Evolutionary conservation across 306 rosid species (phyloP).

Genomic region (Quercus agrifolia): DNA sequence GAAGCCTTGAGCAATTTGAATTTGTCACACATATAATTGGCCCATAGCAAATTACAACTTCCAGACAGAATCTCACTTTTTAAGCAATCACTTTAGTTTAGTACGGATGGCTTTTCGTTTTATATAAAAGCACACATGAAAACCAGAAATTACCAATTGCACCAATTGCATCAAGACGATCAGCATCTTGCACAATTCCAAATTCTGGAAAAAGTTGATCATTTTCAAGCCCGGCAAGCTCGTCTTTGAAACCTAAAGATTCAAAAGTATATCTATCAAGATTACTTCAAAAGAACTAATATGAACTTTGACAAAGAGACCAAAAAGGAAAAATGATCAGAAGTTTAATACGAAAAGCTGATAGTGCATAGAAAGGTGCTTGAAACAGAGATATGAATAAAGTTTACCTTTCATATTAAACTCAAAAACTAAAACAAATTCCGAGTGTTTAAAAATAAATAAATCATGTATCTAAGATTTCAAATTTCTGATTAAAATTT

Average conservation of each 20-base stretch:
- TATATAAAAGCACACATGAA: background rate
- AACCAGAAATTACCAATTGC: constrained; percentile 66
- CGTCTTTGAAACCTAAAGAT: constrained; percentile 84
- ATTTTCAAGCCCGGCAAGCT: constrained; percentile 50
- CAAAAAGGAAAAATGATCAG: background rate
- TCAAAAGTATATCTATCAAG: background rate
- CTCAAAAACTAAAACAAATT: background rate
- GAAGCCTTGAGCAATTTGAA: too few species aligned
- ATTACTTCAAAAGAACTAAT: background rate
- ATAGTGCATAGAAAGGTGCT: too few species aligned
- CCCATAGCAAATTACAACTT: background rate
- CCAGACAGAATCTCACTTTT: background rate
- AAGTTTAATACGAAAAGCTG: background rate
- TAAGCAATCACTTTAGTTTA: background rate
- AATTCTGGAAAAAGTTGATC: constrained; percentile 59
- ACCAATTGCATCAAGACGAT: constrained; percentile 95
- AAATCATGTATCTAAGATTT: background rate
- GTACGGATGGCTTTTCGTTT: background rate
- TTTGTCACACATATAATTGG: too few species aligned
- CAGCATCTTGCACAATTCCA: constrained; percentile 91
- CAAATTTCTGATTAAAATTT: background rate
- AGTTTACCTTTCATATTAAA: too few species aligned
- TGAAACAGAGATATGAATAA: too few species aligned
- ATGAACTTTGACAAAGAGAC: background rate
- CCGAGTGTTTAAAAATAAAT: background rate